These are phyloP conservation scores for Alternaria sp. DNA, from an alignment of 2,329 filamentous ascomycete species.

Conservation along the genomic window DNA sequence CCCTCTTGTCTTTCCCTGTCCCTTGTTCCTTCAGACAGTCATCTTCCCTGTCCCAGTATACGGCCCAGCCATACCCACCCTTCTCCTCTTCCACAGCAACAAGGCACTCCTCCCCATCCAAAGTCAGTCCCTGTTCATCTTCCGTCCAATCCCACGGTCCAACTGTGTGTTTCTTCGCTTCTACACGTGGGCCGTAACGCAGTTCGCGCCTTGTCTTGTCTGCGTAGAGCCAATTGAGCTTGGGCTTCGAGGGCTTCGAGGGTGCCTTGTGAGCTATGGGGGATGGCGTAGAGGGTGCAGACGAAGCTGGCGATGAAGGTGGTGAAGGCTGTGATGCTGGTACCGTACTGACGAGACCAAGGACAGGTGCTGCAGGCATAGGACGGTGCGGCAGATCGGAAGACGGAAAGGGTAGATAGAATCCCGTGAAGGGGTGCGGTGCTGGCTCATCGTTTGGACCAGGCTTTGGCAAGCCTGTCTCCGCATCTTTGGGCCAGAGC, in stretches of 20 bases:
- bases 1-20: conserved; percentile 52
- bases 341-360: conserved; percentile 62
- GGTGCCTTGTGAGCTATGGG: background rate
- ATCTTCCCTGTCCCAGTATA: conserved; percentile 62
- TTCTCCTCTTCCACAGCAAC: conserved; percentile 64
- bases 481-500: conserved; percentile 49
- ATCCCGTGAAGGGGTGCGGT: conserved; percentile 61
- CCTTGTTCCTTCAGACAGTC: conserved; percentile 53
- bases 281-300: conserved; percentile 43
- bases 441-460: conserved; percentile 32
- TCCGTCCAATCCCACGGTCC: conserved; percentile 85
- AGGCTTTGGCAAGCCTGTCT: conserved; percentile 38
- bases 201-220: conserved; percentile 68
- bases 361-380: conserved; percentile 49
- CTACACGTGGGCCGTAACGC: conserved; percentile 73
- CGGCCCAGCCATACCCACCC: conserved; percentile 59
- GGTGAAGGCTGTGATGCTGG: conserved; percentile 21
- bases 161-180: conserved; percentile 75
- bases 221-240: conserved; percentile 74
- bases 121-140: conserved; percentile 62
- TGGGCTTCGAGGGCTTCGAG: conserved; percentile 53
- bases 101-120: conserved; percentile 65
- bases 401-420: conserved; percentile 60
- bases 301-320: conserved; percentile 27
- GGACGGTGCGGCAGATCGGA: conserved; percentile 50